Base-by-base conservation (phyloP, 345 rosid genomes). In the Lepidium sativum region DNA sequence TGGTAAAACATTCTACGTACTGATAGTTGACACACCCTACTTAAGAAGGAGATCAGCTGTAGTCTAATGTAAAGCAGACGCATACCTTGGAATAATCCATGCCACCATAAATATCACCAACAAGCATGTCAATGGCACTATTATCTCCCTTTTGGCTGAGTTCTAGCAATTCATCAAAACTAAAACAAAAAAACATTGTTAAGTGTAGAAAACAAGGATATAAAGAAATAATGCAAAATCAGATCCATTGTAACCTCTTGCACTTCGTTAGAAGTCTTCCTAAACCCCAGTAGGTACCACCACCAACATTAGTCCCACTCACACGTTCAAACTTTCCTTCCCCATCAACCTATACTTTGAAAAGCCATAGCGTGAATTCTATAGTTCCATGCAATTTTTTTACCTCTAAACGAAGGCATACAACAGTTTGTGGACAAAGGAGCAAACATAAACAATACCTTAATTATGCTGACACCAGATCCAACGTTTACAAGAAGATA, bases 381-480 rank as follows among this genome's bases (percentile, higher is more conserved):
- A 44, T 37, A 16, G 18, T 41, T 16, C 18, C 23, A 6, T 33
- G 41, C 5, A 53, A 34, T 6, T 4, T 43, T 48, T 7, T 15
- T 17, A 57, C 49, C 31, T 49, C 39, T 14, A 8, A 41, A 45
- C 3, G 13, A 35, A 75, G 55, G 29, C 32, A 57, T 29, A 60
- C 53, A 12, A 37, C 2, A 41, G 50, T 42, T 42, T 9, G 34
- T 34, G 39, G 6, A 39, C 33, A 44, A 51, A 20, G 45, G 49
- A 72, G 60, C 32, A 17, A 60, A 60, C 10, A 14, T 40, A 74
- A 67, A 23, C 32, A 63, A 34, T 76, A 90, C 99, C 99, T 94
- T 94, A 78, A 94, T 91, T 79, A 94, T 85, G 72, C 99, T 94
- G 75, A 94, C 97, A 72, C 99, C 99, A 75, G 99, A 94, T 78